Percentiles rank a stretch among this genome's conserved stretches.
These are phyloP conservation scores for Raffaelea albimanens DNA, from an alignment of 2,329 filamentous ascomycete species.

Conservation along the genomic window DNA sequence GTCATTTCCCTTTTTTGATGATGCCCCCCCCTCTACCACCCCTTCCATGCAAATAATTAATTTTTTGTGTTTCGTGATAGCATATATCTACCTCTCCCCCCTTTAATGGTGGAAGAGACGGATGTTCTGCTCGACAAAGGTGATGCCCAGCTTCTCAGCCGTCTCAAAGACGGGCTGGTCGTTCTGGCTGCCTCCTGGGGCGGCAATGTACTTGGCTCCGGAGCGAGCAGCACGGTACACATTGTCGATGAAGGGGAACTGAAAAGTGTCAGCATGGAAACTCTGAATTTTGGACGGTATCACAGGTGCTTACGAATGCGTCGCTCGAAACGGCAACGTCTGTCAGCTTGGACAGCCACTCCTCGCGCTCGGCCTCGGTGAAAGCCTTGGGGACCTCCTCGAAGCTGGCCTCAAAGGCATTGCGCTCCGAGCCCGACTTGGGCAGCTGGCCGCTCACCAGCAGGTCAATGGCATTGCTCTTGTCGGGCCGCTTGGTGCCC, in stretches of 20 bases:
- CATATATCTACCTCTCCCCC: neutral
- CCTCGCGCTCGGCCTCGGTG: constrained; percentile 71
- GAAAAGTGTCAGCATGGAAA: no score
- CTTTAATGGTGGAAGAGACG: constrained; percentile 88
- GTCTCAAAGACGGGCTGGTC: constrained; percentile 76
- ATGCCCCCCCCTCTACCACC: no score
- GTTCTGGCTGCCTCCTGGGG: constrained; percentile 83
- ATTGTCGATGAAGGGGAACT: constrained; percentile 99
- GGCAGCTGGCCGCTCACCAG: constrained; percentile 87
- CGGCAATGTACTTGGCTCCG: constrained; percentile 91
- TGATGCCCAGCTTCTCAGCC: constrained; percentile 83
- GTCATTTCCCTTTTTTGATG: no score
- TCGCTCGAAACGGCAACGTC: constrained; percentile 86
- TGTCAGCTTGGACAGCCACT: constrained; percentile 74
- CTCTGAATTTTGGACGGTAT: no score
- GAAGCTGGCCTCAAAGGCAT: constrained; percentile 80
- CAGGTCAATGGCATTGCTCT: constrained; percentile 96
- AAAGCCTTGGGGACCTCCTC: constrained; percentile 81
- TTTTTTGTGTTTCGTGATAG: no score
- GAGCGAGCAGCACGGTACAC: constrained; percentile 84
- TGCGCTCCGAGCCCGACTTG: constrained; percentile 71
- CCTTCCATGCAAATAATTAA: no score
- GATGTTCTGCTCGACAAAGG: constrained; percentile 90
- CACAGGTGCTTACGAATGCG: constrained; percentile 59
- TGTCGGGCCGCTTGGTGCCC: constrained; percentile 90